Conservation (phyloP, 208 protist species). For the Leptomonas pyrrhocoris region DNA sequence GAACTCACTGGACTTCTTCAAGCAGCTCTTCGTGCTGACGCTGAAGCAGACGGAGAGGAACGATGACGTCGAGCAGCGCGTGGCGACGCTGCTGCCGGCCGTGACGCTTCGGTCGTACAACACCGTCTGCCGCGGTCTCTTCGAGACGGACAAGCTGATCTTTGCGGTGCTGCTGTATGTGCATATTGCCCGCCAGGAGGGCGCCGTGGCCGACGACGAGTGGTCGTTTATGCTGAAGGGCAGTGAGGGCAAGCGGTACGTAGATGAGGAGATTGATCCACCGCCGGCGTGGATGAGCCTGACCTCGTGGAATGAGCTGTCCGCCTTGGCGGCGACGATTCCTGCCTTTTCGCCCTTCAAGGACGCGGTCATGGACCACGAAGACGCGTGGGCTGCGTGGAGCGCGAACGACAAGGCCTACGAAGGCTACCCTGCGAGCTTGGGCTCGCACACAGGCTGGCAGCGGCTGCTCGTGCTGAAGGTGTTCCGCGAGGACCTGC, state of each 20-base stretch:
- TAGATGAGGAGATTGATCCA: constrained; percentile 78
- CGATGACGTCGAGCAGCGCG: constrained; percentile 72
- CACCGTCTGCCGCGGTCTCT: constrained; percentile 95
- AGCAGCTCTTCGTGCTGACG: constrained; percentile 88
- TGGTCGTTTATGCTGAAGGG: constrained; percentile 92
- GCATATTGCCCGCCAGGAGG: constrained; percentile 83
- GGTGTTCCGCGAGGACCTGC: constrained; percentile 88
- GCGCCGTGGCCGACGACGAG: constrained; percentile 70
- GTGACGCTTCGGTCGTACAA: constrained; percentile 91
- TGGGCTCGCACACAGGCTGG: constrained; percentile 58
- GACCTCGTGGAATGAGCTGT: constrained; percentile 92
- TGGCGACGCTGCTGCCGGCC: constrained; percentile 83
- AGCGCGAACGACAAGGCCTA: constrained; percentile 90
- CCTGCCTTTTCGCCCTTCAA: constrained; percentile 87
- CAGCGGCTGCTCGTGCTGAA: constrained; percentile 91
- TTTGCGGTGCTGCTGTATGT: constrained; percentile 95
- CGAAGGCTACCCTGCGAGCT: constrained; percentile 50
- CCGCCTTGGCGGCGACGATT: constrained; percentile 78
- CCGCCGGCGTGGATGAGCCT: constrained; percentile 89
- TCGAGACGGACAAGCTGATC: constrained; percentile 96
- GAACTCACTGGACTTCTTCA: constrained; percentile 94
- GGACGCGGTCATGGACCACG: constrained; percentile 82
- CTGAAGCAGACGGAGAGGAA: constrained; percentile 89
- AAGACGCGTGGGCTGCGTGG: constrained; percentile 86
- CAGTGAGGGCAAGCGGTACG: constrained; percentile 73